Base-by-base conservation (phyloP, 345 rosid genomes). In the Geranium rotundifolium region DNA sequence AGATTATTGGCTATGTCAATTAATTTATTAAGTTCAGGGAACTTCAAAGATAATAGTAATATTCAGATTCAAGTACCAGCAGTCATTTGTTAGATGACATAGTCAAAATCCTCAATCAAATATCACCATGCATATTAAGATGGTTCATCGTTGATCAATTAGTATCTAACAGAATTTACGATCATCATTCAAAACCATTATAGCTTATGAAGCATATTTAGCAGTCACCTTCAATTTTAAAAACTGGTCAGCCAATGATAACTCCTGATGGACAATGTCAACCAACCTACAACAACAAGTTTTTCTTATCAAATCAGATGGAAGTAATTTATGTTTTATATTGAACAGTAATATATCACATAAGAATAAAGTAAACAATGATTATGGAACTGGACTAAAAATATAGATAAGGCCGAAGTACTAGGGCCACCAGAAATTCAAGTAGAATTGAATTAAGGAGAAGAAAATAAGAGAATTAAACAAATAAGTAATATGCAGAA, bases 231-330 rank as follows among this genome's bases (percentile, higher is more conserved):
- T 93, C 67, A 90, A 75, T 67, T 82, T 90, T 30, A 85, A 83
- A 77, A 93, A 87, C 1, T 84, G 96, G 81, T 93, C 79, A 50
- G 96, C 95, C 81, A 93, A 77, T 62, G 88, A 82, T 79, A 88
- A 71, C 64, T 90, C 99, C 68, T 83, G 97, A 77, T 84, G 99
- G 60, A 85, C 86, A 83, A 86, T 65, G 79, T 93, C 99, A 74
- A 84, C 68, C 83, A 93, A 80, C 85, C 99, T 93, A 68, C 54
- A 68, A 69, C 69, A 59, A 60, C 73, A 65, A 13, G 19, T 6
- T 14, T 57, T 39, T 59, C 63, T 52, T 17, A 39, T 13, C 66
- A 37, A 27, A 29, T 19, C 37, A 66, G 6, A 13, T 29, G 5
- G 17, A 62, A 54, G 50, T 52, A 46, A 67, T 58, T 39, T 4